These are phyloP conservation scores for Spathaspora hagerdaliae DNA, from an alignment of 805 yeast genomes.

Conservation along the genomic window DNA sequence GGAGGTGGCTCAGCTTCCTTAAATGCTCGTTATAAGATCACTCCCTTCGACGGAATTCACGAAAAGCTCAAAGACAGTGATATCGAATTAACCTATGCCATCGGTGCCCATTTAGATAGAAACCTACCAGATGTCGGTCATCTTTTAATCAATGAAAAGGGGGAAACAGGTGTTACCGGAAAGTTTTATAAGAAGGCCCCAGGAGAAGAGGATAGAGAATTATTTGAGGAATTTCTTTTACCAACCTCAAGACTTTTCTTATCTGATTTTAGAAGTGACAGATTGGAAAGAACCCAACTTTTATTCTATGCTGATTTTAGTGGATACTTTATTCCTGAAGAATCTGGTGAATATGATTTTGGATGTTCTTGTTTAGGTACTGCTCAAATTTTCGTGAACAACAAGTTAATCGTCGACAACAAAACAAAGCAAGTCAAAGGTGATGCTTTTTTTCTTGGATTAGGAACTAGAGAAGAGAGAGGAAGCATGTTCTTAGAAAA, in stretches of 20 bases:
- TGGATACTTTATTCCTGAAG: slow-evolving; percentile 43
- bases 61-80: slow-evolving; percentile 21
- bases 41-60: slow-evolving; percentile 47
- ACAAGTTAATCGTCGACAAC: slow-evolving; percentile 51
- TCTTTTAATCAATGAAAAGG: slow-evolving; percentile 16
- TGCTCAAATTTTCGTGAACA: slow-evolving; percentile 52
- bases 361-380: slow-evolving; percentile 53
- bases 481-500: slow-evolving; percentile 33
- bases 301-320: slow-evolving; percentile 42
- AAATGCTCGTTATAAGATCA: slow-evolving; percentile 42
- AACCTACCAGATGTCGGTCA: slow-evolving; percentile 27
- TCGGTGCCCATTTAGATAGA: slow-evolving; percentile 31
- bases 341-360: slow-evolving; percentile 45
- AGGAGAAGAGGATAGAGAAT: slow-evolving; percentile 8
- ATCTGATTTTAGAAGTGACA: slow-evolving; percentile 17
- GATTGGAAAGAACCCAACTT: slow-evolving; percentile 10
- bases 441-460: slow-evolving; percentile 39
- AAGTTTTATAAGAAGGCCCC: slow-evolving; percentile 15
- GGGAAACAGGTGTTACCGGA: slow-evolving; percentile 17
- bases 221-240: slow-evolving; percentile 16
- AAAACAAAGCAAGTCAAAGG: slow-evolving; percentile 49
- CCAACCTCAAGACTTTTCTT: slow-evolving; percentile 15
- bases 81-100: slow-evolving; percentile 19
- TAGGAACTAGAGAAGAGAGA: slow-evolving; percentile 47
- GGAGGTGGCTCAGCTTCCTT: slow-evolving; percentile 65